phyloP scores from a whole-genome alignment of 2,329 filamentous ascomycete genomes.

The Beauveria australis region DNA sequence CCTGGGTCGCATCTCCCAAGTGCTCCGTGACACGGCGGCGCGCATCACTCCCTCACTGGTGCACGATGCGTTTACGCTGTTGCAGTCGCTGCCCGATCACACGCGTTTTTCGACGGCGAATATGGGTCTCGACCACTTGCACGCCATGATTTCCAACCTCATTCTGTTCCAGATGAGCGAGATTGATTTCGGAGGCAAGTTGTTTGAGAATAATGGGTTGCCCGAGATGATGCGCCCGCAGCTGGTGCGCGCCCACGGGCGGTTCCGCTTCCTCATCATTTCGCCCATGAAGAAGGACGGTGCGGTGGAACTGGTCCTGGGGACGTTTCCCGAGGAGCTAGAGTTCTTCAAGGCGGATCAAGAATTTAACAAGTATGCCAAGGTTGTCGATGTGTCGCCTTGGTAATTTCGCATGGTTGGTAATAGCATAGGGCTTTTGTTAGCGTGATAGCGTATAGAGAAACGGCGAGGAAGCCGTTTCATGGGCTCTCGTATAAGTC shows the following conservation, averaged over 20 bases:
- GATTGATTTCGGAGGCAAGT: slow-evolving; percentile 20
- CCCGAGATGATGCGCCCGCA: slow-evolving; percentile 22
- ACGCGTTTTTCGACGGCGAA: slow-evolving; percentile 18
- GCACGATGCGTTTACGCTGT: slow-evolving; percentile 22
- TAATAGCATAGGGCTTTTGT: background rate
- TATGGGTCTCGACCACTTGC: slow-evolving; percentile 20
- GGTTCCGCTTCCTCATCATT: slow-evolving; percentile 20
- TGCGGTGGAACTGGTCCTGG: slow-evolving; percentile 21
- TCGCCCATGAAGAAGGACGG: slow-evolving; percentile 22
- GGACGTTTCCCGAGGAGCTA: slow-evolving; percentile 22
- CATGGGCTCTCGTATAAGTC: background rate
- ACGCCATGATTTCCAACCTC: slow-evolving; percentile 23
- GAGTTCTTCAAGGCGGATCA: slow-evolving; percentile 19
- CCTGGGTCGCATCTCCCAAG: slow-evolving; percentile 17
- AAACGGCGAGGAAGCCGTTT: background rate
- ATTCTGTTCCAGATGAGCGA: slow-evolving; percentile 21
- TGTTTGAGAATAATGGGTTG: slow-evolving; percentile 20
- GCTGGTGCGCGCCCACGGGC: slow-evolving; percentile 19
- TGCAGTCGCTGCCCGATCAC: slow-evolving; percentile 20
- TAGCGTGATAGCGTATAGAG: background rate
- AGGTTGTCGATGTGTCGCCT: slow-evolving; percentile 13
- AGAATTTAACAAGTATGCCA: slow-evolving; percentile 20
- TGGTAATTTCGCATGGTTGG: background rate
- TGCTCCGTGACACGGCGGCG: slow-evolving; percentile 19
- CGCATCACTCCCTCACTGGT: slow-evolving; percentile 20